Evolutionary conservation across 2,329 filamentous ascomycete species (phyloP).

Genomic region (Colletotrichum abscissum): DNA sequence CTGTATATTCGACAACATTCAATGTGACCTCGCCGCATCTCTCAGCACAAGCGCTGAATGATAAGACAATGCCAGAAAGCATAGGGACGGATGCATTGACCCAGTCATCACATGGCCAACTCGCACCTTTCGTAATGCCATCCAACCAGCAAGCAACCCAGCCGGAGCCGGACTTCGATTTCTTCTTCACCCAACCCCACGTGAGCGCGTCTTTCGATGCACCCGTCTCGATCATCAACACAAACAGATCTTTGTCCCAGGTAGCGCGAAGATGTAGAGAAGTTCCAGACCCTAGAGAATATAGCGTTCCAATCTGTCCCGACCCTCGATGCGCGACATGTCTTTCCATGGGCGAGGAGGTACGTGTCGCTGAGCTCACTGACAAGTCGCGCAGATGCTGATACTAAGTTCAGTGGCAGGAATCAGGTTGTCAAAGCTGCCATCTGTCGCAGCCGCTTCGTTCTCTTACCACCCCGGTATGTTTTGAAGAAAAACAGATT

Average conservation of each 20-base stretch:
- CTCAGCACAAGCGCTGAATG: background rate
- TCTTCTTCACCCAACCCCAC: background rate
- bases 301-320: too few species aligned
- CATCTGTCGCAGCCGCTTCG: background rate
- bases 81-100: background rate
- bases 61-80: background rate
- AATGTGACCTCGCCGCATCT: background rate
- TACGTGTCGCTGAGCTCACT: background rate
- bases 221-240: background rate
- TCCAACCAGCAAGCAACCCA: background rate
- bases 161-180: background rate
- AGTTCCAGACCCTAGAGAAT: too few species aligned
- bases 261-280: too few species aligned
- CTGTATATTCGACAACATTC: background rate
- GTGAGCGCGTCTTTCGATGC: background rate
- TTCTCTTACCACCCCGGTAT: background rate
- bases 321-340: too few species aligned
- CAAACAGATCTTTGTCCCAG: too few species aligned
- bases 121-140: background rate
- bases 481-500: background rate
- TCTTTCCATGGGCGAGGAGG: background rate
- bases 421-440: background rate
- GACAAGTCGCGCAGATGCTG: background rate
- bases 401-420: background rate
- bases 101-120: background rate